These are phyloP conservation scores for Flaveria trinervia DNA, from an alignment of 129 eudicot species.

Conservation along the genomic window DNA sequence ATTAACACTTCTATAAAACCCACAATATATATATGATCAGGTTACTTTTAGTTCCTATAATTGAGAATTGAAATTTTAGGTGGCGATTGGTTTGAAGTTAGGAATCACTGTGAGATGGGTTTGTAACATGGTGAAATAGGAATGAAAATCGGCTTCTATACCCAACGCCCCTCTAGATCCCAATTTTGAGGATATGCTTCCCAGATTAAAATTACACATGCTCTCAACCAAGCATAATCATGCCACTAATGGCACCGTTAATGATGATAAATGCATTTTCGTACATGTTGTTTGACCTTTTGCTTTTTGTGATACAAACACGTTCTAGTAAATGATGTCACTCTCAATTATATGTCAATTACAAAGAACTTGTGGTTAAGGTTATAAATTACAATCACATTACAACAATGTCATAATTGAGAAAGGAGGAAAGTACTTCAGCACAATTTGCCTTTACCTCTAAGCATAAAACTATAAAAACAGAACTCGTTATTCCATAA, in stretches of 20 bases:
- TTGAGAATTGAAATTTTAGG: background rate
- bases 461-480: conserved; percentile 18
- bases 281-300: conserved; percentile 29
- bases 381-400: conserved; percentile 10
- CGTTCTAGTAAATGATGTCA: conserved; percentile 3
- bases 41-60: background rate
- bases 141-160: background rate
- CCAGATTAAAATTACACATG: background rate
- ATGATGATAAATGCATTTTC: conserved; percentile 15
- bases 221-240: background rate
- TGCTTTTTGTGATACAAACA: background rate
- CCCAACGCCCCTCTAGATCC: background rate
- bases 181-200: background rate
- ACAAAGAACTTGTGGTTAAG: conserved; percentile 25
- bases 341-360: conserved; percentile 14
- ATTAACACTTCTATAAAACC: conserved; percentile 13
- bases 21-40: conserved; percentile 7
- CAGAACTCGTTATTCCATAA: background rate
- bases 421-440: background rate
- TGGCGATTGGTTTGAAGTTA: background rate
- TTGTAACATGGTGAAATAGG: background rate
- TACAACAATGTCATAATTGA: conserved; percentile 10
- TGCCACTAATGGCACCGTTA: conserved; percentile 5
- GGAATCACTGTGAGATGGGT: background rate
- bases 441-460: conserved; percentile 22